A percentile compares a stretch with the other conserved stretches of the same genome.
phyloP scores from a whole-genome alignment of 495 filamentous ascomycete genomes.

The Aspergillus taichungensis region DNA sequence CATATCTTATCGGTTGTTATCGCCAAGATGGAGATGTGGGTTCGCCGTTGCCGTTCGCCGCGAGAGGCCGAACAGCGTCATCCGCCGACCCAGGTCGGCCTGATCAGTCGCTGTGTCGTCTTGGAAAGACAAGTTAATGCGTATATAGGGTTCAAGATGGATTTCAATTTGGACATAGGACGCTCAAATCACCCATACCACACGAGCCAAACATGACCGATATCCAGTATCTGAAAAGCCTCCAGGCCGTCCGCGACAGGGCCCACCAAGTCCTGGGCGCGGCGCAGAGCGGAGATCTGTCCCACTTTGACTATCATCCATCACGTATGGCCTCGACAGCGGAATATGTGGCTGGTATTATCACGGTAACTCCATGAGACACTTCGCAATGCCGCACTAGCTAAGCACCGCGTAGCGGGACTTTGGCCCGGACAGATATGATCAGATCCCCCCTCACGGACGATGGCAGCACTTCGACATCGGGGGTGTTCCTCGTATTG shows the following conservation, averaged over 20 bases:
- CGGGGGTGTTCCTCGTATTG: constrained; percentile 67
- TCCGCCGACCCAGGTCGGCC: too few relatives aligned
- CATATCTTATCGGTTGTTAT: too few relatives aligned
- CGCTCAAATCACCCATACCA: too few relatives aligned
- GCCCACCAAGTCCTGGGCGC: constrained; percentile 23
- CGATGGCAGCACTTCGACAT: constrained; percentile 88
- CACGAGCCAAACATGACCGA: not conserved
- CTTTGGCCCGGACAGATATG: constrained; percentile 43
- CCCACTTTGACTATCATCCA: constrained; percentile 26
- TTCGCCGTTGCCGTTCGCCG: too few relatives aligned
- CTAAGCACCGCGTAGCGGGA: constrained; percentile 31
- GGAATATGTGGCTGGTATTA: constrained; percentile 25
- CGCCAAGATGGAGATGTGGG: too few relatives aligned
- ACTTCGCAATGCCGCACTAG: not conserved
- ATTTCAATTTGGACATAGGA: too few relatives aligned
- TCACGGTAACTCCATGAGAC: constrained; percentile 15
- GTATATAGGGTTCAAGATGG: too few relatives aligned
- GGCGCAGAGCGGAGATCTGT: constrained; percentile 22
- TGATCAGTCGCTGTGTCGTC: too few relatives aligned
- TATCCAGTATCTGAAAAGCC: constrained; percentile 26
- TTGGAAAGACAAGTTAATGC: too few relatives aligned
- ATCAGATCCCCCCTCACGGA: constrained; percentile 61
- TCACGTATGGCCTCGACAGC: constrained; percentile 19
- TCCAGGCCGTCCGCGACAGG: constrained; percentile 28
- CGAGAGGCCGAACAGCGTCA: too few relatives aligned